Conservation (phyloP, 2,329 filamentous ascomycete species). For the Venturia carpophila region DNA sequence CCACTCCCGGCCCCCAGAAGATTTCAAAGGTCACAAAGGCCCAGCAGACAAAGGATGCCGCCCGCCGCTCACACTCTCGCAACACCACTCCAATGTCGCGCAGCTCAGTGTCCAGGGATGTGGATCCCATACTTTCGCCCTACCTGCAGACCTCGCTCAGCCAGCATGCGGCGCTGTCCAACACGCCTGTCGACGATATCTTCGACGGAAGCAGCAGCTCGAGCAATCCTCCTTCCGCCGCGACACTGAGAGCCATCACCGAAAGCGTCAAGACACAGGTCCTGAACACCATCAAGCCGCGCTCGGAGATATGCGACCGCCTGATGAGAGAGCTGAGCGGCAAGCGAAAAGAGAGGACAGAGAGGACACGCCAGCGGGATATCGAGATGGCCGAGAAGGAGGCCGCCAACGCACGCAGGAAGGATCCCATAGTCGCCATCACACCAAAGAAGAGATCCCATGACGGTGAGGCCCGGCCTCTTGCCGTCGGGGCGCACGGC, state of each 20-base stretch:
- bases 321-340: constrained; percentile 64
- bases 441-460: constrained; percentile 62
- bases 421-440: constrained; percentile 25
- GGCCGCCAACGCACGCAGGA: constrained; percentile 42
- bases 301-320: constrained; percentile 60
- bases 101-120: constrained; percentile 39
- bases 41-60: constrained; percentile 33
- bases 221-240: constrained; percentile 47
- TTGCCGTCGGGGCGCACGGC: constrained; percentile 55
- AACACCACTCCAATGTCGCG: constrained; percentile 66
- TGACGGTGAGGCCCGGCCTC: constrained; percentile 50
- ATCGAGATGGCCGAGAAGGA: constrained; percentile 42
- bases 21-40: constrained; percentile 45
- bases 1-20: constrained; percentile 30
- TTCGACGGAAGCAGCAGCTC: constrained; percentile 55
- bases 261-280: constrained; percentile 55
- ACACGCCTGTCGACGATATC: constrained; percentile 60
- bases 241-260: constrained; percentile 55
- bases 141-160: constrained; percentile 54
- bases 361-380: constrained; percentile 46
- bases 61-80: constrained; percentile 60
- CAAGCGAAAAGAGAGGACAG: constrained; percentile 53
- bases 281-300: constrained; percentile 37
- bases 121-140: constrained; percentile 37
- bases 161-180: constrained; percentile 45